These are phyloP conservation scores for Crucibulum laeve DNA, from an alignment of 768 basidiomycete species.

Conservation along the genomic window DNA sequence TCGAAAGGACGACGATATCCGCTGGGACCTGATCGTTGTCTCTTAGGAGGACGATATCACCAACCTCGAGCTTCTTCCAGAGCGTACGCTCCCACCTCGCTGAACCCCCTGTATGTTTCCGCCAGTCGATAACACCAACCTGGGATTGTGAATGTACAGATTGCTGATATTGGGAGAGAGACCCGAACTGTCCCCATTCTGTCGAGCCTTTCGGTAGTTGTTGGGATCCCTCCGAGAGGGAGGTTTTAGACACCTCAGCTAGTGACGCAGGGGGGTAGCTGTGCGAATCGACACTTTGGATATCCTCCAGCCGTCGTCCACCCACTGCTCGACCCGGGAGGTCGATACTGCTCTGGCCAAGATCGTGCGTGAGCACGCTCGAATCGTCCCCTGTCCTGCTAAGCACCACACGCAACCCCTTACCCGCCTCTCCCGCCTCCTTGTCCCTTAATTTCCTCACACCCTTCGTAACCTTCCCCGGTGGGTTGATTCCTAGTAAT, in stretches of 20 bases:
- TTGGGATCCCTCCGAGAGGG: constrained; percentile 27
- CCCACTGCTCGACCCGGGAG: constrained; percentile 36
- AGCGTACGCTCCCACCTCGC: constrained; percentile 92
- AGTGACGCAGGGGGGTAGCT: constrained; percentile 53
- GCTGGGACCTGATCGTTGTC: constrained; percentile 98
- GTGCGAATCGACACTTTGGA: constrained; percentile 63
- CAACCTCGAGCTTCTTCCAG: constrained; percentile 98
- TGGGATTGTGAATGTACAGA: constrained; percentile 53
- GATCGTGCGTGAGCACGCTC: constrained; percentile 33
- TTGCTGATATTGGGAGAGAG: constrained; percentile 50
- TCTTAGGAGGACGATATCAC: constrained; percentile 86
- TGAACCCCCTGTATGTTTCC: constrained; percentile 58
- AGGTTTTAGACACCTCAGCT: constrained; percentile 27
- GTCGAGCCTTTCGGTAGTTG: constrained; percentile 19
- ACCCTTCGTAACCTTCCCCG: constrained; percentile 78
- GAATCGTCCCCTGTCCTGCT: constrained; percentile 43
- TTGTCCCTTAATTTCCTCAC: constrained; percentile 79
- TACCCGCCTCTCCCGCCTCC: constrained; percentile 61
- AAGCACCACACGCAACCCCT: constrained; percentile 61
- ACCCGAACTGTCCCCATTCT: constrained; percentile 33
- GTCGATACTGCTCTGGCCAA: constrained; percentile 39
- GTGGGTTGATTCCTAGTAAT: constrained; percentile 63
- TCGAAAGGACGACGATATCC: constrained; percentile 89
- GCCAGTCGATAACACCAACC: constrained; percentile 80
- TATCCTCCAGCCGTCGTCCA: constrained; percentile 57